These are phyloP conservation scores for Botrytis cinerea DNA, from an alignment of 2,329 filamentous ascomycete species.

Conservation along the genomic window DNA sequence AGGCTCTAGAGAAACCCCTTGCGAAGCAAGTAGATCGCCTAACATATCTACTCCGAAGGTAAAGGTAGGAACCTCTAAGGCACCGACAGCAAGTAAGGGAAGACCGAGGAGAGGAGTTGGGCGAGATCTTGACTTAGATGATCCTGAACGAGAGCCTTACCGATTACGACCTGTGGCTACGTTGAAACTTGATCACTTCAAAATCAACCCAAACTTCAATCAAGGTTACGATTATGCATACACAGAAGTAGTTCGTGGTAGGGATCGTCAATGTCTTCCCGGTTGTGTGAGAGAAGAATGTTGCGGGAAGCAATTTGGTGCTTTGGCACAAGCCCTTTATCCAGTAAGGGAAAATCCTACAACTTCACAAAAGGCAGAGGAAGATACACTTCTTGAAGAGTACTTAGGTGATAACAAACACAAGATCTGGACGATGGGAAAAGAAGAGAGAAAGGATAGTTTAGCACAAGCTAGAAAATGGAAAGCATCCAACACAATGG, in stretches of 20 bases:
- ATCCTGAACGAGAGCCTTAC: constrained; percentile 42
- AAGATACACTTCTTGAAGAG: constrained; percentile 55
- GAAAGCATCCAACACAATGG: constrained; percentile 71
- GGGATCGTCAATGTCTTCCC: constrained; percentile 59
- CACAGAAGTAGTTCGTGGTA: constrained; percentile 59
- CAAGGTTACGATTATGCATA: constrained; percentile 62
- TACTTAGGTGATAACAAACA: constrained; percentile 58
- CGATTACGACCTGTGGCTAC: constrained; percentile 45
- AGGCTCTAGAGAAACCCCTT: neutral
- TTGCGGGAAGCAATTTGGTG: constrained; percentile 48
- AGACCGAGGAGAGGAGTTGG: neutral
- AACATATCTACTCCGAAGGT: neutral
- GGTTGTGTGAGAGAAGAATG: constrained; percentile 61
- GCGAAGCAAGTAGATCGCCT: neutral
- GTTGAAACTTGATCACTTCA: constrained; percentile 58
- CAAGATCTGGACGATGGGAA: constrained; percentile 59
- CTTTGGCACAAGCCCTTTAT: constrained; percentile 35
- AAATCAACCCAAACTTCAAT: constrained; percentile 62
- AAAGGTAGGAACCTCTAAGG: neutral
- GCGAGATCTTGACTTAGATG: neutral
- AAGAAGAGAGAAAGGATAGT: constrained; percentile 62
- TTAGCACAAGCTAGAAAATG: constrained; percentile 76
- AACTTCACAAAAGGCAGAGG: constrained; percentile 43
- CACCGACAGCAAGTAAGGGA: neutral
- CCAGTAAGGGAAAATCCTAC: constrained; percentile 31